phyloP scores from a whole-genome alignment of 2,329 filamentous ascomycete genomes.

The Nigrospora sphaerica region DNA sequence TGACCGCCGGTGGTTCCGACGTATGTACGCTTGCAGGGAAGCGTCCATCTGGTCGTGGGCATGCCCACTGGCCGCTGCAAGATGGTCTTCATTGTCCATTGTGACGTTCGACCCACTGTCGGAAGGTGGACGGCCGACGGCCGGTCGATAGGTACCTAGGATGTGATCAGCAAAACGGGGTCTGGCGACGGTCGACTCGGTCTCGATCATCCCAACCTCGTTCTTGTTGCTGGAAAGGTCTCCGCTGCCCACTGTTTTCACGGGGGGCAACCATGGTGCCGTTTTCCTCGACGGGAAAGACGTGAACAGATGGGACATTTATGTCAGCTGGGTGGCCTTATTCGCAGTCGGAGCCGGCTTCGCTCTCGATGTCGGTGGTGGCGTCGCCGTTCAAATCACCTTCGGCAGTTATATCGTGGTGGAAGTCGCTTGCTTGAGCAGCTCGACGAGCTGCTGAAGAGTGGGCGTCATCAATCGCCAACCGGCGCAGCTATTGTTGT shows the following conservation, averaged over 20 bases:
- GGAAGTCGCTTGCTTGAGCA: not conserved
- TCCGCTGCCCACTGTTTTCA: not conserved
- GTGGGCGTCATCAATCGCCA: not conserved
- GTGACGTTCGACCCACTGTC: not conserved
- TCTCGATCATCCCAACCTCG: not conserved
- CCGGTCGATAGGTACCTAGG: not conserved
- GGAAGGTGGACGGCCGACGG: not conserved
- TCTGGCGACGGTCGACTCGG: not conserved
- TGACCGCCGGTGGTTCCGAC: not conserved
- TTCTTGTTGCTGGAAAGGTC: not conserved
- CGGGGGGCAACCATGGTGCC: not conserved
- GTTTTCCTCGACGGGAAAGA: not conserved
- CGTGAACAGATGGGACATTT: not conserved
- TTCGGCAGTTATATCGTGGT: not conserved
- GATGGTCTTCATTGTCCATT: not conserved
- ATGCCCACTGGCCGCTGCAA: not conserved
- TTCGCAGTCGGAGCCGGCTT: not conserved
- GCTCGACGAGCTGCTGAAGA: not conserved
- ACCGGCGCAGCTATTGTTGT: not conserved
- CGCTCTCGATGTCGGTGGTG: not conserved
- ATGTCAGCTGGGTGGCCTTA: not conserved
- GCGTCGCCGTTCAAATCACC: not conserved
- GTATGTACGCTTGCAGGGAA: not conserved
- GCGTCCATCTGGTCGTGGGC: not conserved
- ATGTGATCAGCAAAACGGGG: not conserved